Evolutionary conservation across 441 rosid genomes (phyloP).

Genomic region (Dalechampia spathulata): DNA sequence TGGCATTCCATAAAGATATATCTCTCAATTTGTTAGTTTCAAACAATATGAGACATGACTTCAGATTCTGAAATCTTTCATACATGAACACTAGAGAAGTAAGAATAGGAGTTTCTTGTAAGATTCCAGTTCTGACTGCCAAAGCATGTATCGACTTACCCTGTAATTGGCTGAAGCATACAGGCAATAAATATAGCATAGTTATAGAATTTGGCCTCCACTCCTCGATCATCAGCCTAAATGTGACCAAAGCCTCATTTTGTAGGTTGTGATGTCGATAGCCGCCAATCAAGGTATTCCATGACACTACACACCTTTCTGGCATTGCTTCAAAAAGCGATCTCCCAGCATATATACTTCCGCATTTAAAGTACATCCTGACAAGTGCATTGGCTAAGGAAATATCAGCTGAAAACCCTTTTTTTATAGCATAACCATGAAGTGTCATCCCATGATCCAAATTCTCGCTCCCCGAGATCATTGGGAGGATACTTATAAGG

Average conservation of each 20-base stretch:
- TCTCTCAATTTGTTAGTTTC: constrained; percentile 22
- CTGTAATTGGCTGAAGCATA: constrained; percentile 25
- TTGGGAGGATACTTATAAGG: constrained; percentile 51
- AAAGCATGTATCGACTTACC: constrained; percentile 41
- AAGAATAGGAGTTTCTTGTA: constrained; percentile 26
- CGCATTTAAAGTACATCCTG: constrained; percentile 69
- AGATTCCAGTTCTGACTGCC: constrained; percentile 26
- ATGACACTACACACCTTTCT: constrained; percentile 44
- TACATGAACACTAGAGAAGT: constrained; percentile 40
- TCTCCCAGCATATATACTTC: constrained; percentile 55
- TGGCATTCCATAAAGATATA: constrained; percentile 41
- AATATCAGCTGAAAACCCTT: constrained; percentile 36
- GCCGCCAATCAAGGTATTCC: constrained; percentile 53
- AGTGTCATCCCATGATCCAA: constrained; percentile 58
- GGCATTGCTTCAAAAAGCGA: constrained; percentile 51
- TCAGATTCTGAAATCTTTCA: constrained; percentile 31
- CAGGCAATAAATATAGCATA: constrained; percentile 35
- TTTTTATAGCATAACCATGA: constrained; percentile 41
- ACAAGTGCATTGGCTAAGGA: constrained; percentile 52
- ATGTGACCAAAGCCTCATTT: constrained; percentile 38
- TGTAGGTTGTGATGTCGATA: constrained; percentile 46
- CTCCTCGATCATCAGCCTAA: constrained; percentile 27
- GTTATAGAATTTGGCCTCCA: constrained; percentile 34
- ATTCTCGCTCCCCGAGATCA: constrained; percentile 42
- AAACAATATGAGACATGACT: constrained; percentile 24